These are phyloP conservation scores for Arabis alpina DNA, from an alignment of 345 rosid genomes.

Conservation along the genomic window DNA sequence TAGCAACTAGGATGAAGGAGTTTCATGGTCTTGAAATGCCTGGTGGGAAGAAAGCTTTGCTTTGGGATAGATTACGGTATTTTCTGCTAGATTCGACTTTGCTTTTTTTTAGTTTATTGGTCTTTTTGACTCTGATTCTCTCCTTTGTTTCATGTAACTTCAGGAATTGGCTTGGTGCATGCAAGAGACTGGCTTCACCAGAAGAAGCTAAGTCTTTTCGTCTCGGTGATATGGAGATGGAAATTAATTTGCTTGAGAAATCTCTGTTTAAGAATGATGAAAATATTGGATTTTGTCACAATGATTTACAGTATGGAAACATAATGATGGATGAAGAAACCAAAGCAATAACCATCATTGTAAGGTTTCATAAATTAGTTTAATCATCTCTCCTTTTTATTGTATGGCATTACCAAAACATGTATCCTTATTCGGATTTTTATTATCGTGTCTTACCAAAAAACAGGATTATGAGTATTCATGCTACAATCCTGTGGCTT, in stretches of 20 bases:
- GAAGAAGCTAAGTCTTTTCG: conserved; percentile 70
- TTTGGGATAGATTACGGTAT: conserved; percentile 89
- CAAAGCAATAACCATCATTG: conserved; percentile 82
- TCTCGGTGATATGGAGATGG: conserved; percentile 63
- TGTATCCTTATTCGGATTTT: background rate
- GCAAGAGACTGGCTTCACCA: conserved; percentile 62
- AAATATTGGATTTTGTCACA: conserved; percentile 80
- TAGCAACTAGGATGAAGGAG: conserved; percentile 85
- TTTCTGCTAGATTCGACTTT: conserved; percentile 18
- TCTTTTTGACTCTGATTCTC: background rate
- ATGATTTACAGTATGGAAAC: conserved; percentile 96
- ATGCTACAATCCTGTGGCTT: conserved; percentile 84
- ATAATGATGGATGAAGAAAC: conserved; percentile 91
- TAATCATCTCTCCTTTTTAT: background rate
- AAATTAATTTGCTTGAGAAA: conserved; percentile 63
- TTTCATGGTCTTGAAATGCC: conserved; percentile 87
- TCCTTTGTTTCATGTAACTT: background rate
- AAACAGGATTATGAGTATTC: conserved; percentile 92
- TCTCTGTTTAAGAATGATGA: conserved; percentile 51
- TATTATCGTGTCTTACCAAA: background rate
- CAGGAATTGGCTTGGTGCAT: conserved; percentile 75
- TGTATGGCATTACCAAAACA: background rate
- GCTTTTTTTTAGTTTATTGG: background rate
- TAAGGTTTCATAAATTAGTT: conserved; percentile 48
- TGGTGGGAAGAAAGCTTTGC: conserved; percentile 56